Base-by-base conservation (phyloP, 331 rosid species). In the Telfairia occidentalis region DNA sequence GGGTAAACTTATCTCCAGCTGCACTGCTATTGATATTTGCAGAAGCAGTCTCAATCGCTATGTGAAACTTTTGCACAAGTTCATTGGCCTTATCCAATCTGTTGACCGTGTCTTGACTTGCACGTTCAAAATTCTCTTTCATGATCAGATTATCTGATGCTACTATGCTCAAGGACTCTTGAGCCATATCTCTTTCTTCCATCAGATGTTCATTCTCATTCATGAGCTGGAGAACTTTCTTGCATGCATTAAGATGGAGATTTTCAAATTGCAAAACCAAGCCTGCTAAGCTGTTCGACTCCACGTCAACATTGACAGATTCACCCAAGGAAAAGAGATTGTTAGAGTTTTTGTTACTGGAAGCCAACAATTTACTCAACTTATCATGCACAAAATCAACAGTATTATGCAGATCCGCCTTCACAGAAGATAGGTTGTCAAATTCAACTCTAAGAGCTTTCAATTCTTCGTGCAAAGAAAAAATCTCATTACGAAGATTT, bases 21-120 rank as follows among this genome's bases (percentile, higher is more conserved):
- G 79, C 89, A 34, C 78, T 84, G 83, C 86, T 76, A 82, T 73
- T 78, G 52, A 84, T 73, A 78, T 80, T 89, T 71, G 78, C 81
- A 71, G 89, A 86, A 82, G 90, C 45, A 46, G 71, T 83, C 86
- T 92, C 97, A 61, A 90, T 81, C 42, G 87, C 85, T 38, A 76
- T 63, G 80, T 95, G 94, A 82, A 89, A 91, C 60, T 85, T 95
- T 58, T 85, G 91, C 81, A 92, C 79, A 75, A 83, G 82, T 66
- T 80, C 76, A 78, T 79, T 67, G 5, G 96, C 90, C 82, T 75
- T 83, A 54, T 82, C 85, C 72, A 90, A 66, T 76, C 85, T 87
- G 70, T 63, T 78, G 78, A 78, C 49, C 80, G 85, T 83, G 80
- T 79, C 79, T 35, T 30, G 84, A 63, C 82, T 71, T 61, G 85